Conservation (phyloP, 805 yeast species). For the Lachancea nothofagi region DNA sequence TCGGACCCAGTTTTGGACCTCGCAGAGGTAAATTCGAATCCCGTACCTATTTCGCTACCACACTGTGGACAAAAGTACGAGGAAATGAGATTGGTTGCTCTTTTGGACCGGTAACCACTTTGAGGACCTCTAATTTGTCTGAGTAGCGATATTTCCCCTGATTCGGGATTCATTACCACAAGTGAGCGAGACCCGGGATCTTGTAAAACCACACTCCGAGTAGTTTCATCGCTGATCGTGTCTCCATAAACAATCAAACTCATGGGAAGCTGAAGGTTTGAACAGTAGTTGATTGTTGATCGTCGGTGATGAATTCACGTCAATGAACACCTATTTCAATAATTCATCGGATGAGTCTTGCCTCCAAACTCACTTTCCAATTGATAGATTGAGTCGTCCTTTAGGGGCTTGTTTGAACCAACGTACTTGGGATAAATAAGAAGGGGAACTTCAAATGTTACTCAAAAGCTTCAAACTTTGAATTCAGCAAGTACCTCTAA, state of each 20-base stretch:
- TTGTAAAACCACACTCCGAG: constrained; percentile 20
- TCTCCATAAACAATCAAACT: constrained; percentile 7
- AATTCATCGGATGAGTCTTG: no score
- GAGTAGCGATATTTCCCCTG: constrained; percentile 24
- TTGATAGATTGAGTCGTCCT: no score
- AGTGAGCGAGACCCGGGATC: constrained; percentile 29
- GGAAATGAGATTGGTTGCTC: constrained; percentile 16
- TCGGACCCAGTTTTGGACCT: constrained; percentile 1
- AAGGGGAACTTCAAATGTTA: no score
- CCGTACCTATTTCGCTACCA: constrained; percentile 24
- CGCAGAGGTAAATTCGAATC: constrained; percentile 1
- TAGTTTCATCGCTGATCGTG: constrained; percentile 1
- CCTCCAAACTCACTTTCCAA: no score
- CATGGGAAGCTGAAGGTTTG: no score
- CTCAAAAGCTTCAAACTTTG: no score
- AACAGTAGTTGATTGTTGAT: no score
- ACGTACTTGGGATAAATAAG: no score
- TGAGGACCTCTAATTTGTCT: constrained; percentile 12
- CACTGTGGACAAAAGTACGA: constrained; percentile 29
- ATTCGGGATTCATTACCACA: constrained; percentile 25
- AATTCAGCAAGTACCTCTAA: no score
- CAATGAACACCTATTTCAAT: no score
- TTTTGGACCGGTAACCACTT: neutral
- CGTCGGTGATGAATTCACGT: no score
- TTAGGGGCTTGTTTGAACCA: no score